Percentiles rank a stretch among this genome's conserved stretches.
phyloP scores from a whole-genome alignment of 176 grass and related monocot genomes.

The Chloris gayana region DNA sequence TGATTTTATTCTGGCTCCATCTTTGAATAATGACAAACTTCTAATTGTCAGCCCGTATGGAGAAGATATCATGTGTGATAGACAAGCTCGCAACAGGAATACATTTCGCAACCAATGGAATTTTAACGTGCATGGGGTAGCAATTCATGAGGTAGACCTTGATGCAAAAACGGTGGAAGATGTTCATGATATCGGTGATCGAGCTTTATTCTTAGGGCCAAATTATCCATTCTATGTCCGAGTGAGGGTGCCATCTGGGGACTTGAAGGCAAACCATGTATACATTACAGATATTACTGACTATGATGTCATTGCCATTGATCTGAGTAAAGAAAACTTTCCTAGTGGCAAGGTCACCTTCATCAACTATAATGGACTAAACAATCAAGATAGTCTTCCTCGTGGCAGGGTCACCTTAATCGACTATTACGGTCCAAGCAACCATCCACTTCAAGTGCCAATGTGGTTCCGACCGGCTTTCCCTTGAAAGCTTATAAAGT shows the following conservation, averaged over 20 bases:
- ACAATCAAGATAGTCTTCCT: not conserved
- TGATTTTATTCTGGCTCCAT: not conserved
- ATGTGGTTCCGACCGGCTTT: slow-evolving; percentile 6
- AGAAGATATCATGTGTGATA: not conserved
- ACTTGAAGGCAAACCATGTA: not conserved
- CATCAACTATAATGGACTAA: not conserved
- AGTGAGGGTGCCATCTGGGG: not conserved
- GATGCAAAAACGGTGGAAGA: not conserved
- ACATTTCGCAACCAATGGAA: not conserved
- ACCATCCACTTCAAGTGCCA: not conserved
- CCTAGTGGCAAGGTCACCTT: not conserved
- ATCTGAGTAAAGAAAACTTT: not conserved
- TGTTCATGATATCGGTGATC: not conserved
- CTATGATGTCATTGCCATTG: not conserved
- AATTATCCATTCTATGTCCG: not conserved
- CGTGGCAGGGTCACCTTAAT: not conserved
- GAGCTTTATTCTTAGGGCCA: not conserved
- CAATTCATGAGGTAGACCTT: not conserved
- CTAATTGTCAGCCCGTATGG: not conserved
- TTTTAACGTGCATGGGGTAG: not conserved
- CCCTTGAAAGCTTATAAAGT: not conserved
- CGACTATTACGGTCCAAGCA: not conserved
- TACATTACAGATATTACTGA: not conserved
- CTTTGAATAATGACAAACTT: not conserved
- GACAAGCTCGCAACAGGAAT: not conserved